A percentile compares a stretch with the other conserved stretches of the same genome.
phyloP scores from a whole-genome alignment of 2,329 filamentous ascomycete genomes.

The Curvularia lunata region DNA sequence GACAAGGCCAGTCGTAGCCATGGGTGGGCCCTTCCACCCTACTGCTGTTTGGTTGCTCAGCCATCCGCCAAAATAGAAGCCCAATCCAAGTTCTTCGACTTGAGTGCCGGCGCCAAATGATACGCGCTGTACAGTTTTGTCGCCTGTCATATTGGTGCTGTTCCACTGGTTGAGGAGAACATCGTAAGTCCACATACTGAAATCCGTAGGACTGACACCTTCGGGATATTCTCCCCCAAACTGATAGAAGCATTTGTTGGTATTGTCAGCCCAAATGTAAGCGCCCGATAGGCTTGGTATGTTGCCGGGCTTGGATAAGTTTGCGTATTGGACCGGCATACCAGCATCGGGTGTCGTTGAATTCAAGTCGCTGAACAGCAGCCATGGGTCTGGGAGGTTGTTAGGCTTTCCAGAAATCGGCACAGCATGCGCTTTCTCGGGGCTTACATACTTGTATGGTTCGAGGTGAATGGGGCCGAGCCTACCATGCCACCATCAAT shows the following conservation, averaged over 20 bases:
- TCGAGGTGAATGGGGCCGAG: conserved; percentile 44
- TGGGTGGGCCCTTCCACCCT: conserved; percentile 57
- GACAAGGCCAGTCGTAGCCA: conserved; percentile 61
- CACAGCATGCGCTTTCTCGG: not conserved
- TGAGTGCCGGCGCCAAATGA: conserved; percentile 65
- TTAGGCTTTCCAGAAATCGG: conserved; percentile 17
- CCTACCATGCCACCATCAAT: conserved; percentile 59
- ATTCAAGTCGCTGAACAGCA: conserved; percentile 65
- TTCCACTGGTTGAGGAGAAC: conserved; percentile 64
- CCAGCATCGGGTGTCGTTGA: conserved; percentile 44
- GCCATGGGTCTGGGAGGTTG: conserved; percentile 55
- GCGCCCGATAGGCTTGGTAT: conserved; percentile 60
- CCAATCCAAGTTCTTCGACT: conserved; percentile 61
- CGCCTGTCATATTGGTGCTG: conserved; percentile 49
- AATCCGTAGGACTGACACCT: conserved; percentile 51
- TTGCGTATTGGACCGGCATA: conserved; percentile 62
- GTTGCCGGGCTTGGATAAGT: conserved; percentile 64
- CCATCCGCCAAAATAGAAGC: conserved; percentile 70
- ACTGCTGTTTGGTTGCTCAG: conserved; percentile 61
- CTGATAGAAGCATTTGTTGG: conserved; percentile 68
- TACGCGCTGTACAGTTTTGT: conserved; percentile 53
- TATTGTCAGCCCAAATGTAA: conserved; percentile 64
- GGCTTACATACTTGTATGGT: conserved; percentile 61
- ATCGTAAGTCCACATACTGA: conserved; percentile 65
- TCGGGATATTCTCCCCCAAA: conserved; percentile 64